phyloP scores from a whole-genome alignment of 768 basidiomycete genomes.

The Tulasnella sp. region DNA sequence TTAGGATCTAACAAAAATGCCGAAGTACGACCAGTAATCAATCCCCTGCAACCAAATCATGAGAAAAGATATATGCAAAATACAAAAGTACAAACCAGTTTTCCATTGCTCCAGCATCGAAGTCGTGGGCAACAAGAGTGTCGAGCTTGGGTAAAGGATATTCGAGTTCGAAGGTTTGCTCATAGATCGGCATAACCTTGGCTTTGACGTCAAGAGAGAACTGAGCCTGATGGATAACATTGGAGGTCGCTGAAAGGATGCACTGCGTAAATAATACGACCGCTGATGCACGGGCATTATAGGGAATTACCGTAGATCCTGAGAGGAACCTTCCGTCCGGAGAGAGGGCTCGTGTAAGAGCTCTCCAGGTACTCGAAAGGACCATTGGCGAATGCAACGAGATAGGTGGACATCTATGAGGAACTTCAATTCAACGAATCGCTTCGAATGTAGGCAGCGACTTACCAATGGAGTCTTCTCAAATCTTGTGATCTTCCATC shows the following conservation, averaged over 20 bases:
- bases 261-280: background rate
- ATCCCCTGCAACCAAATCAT: conserved; percentile 33
- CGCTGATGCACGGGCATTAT: background rate
- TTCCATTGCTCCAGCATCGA: conserved; percentile 89
- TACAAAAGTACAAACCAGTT: conserved; percentile 45
- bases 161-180: conserved; percentile 81
- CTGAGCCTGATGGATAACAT: conserved; percentile 67
- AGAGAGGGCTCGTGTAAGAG: conserved; percentile 65
- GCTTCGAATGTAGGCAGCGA: background rate
- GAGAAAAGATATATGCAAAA: background rate
- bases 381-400: conserved; percentile 80
- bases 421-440: background rate
- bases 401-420: conserved; percentile 64
- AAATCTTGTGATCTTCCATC: conserved; percentile 78
- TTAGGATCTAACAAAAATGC: conserved; percentile 71
- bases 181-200: conserved; percentile 75
- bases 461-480: conserved; percentile 57
- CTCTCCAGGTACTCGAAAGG: conserved; percentile 59
- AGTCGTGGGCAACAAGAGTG: conserved; percentile 79
- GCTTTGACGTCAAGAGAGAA: conserved; percentile 82
- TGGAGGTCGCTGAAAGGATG: conserved; percentile 47
- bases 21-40: conserved; percentile 79
- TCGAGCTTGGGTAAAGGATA: conserved; percentile 93
- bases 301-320: conserved; percentile 56
- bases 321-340: conserved; percentile 67